phyloP scores from a whole-genome alignment of 768 basidiomycete genomes.

The Kwoniella europaea region DNA sequence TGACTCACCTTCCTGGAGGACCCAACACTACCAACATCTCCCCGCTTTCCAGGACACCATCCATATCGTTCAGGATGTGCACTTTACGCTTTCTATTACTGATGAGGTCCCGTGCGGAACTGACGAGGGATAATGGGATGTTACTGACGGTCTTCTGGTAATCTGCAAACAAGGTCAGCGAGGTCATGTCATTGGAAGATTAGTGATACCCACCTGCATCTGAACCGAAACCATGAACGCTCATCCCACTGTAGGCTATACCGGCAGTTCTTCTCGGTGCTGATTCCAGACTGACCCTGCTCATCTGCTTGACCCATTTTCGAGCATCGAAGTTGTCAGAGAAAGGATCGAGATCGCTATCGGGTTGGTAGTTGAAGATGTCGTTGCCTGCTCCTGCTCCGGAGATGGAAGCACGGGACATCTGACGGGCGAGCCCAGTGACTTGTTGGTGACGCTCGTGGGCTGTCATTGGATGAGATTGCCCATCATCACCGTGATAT shows the following conservation, averaged over 20 bases:
- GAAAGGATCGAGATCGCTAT: conserved; percentile 58
- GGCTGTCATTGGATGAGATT: neutral
- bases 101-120: conserved; percentile 36
- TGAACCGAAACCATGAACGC: conserved; percentile 54
- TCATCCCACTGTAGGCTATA: conserved; percentile 59
- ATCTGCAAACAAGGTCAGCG: conserved; percentile 41
- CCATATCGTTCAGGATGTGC: conserved; percentile 67
- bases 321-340: conserved; percentile 58
- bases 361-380: conserved; percentile 51
- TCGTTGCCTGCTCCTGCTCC: neutral
- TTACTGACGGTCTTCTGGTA: conserved; percentile 62
- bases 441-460: conserved; percentile 19
- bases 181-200: neutral
- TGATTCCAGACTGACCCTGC: conserved; percentile 35
- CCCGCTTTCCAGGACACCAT: conserved; percentile 70
- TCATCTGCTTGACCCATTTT: conserved; percentile 57
- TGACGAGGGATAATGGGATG: conserved; percentile 41
- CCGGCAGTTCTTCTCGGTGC: conserved; percentile 41
- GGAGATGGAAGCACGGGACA: conserved; percentile 20
- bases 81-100: conserved; percentile 50
- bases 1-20: conserved; percentile 59
- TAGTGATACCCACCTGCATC: conserved; percentile 42
- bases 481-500: neutral
- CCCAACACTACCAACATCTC: conserved; percentile 72
- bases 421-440: conserved; percentile 34